Base-by-base conservation (phyloP, 2,329 filamentous ascomycete species). In the Fusarium subtropicale region DNA sequence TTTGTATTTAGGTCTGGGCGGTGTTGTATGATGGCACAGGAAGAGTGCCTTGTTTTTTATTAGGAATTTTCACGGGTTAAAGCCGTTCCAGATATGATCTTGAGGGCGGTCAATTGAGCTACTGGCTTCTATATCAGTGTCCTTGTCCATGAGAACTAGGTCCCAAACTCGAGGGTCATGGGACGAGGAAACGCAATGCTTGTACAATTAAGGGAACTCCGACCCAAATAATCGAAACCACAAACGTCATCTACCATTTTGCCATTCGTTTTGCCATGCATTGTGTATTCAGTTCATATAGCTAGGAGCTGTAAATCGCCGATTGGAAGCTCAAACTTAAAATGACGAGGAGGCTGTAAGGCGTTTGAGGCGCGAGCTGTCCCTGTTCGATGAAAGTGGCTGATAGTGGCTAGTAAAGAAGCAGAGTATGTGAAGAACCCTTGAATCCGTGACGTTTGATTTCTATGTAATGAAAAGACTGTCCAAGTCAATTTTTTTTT, bases 1-100 rank as follows among this genome's bases (percentile, higher is more conserved):
- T 71, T 77, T 78, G 71, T 79, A 75, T 76, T 77, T 73, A 78
- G 77, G 79, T 79, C 74, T 76, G 72, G 78, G 76, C 71, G 79
- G 79, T 81, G 78, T 78, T 81, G 79, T 80, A 82, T 79, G 79
- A 80, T 77, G 79, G 79, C 76, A 79, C 77, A 75, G 76, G 72
- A 79, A 71, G 76, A 79, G 76, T 76, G 73, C 74, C 74, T 76
- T 79, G 75, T 76, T 79, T 60, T 79, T 79, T 74, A 79, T 77
- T 69, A 75, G 71, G 77, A 77, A 73, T 73, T 30, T 72, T 74
- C 70, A 74, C 68, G 75, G 77, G 75, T 75, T 68, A 75, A 73
- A 77, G 76, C 75, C 75, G 75, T 77, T 69, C 68, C 71, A 72
- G 61, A 74, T 69, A 76, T 75, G 75, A 76, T 76, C 67, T 74